Base-by-base conservation (phyloP, 495 filamentous ascomycete genomes). In the Aspergillus cristatus region DNA sequence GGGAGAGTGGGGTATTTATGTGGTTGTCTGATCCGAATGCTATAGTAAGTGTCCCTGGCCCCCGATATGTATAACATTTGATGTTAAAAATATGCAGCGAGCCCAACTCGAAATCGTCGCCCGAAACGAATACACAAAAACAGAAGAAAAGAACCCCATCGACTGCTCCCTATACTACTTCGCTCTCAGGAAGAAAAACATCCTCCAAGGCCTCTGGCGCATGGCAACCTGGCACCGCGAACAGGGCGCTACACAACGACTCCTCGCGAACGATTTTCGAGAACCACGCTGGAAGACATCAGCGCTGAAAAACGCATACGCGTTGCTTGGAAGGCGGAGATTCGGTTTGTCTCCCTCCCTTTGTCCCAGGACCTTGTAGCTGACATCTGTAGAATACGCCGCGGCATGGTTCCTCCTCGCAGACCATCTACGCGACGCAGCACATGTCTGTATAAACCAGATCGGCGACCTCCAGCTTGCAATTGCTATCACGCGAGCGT, bases 281-380 rank as follows among this genome's bases (percentile, higher is more conserved):
- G 83, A 94, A 38, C 65, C 74, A 8, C 78, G 84, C 44, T 95
- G 91, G 87, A 83, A 76, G 62, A 94, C 85, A 1, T 79, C 86
- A 2, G 91, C 93, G 8, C 57, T 93, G 40, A 99, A 99, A 61
- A 99, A 99, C 52, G 91, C 91, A 1, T 99, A 94, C 60, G 89
- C 90, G n/a, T 56, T 99, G 40, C 79, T 97, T 54, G 90, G 88
- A 30, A 91, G 87, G 61, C 78, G 83, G 26, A 72, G 91, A 50
- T 94, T 93, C 60, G 82, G 84, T 89, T 61, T 46, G 72, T 37
- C 6, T 15, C 13, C 12, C 13, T 44, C 8, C 17, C 6, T 18
- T 7, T 28, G 12, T 11, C 12, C 33, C 36, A 1, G 13, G 3
- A 25, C 8, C 11, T 18, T 24, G 1, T 18, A 17, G 18, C 12